Evolutionary conservation across 805 yeast species (phyloP).

Genomic region (Candida germanica): DNA sequence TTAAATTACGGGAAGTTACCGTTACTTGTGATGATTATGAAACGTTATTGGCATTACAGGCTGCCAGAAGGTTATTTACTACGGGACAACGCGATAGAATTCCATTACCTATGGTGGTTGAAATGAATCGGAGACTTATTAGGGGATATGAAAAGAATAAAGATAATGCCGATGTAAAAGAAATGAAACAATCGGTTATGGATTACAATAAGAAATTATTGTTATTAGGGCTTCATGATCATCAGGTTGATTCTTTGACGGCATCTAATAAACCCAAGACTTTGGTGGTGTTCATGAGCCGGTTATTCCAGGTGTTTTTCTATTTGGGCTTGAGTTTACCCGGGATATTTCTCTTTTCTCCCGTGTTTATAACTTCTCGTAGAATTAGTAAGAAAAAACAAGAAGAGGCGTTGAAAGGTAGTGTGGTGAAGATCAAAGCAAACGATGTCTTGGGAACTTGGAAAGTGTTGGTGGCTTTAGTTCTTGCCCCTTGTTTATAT

Average conservation of each 20-base stretch:
- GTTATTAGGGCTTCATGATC: slow-evolving; percentile 37
- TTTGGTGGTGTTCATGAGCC: slow-evolving; percentile 20
- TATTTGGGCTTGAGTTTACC: slow-evolving; percentile 36
- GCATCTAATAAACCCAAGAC: slow-evolving; percentile 19
- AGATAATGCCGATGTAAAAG: slow-evolving; percentile 32
- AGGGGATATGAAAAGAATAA: slow-evolving; percentile 34
- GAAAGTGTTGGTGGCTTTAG: slow-evolving; percentile 42
- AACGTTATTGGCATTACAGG: slow-evolving; percentile 41
- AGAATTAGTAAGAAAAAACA: slow-evolving; percentile 35
- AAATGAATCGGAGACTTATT: slow-evolving; percentile 38
- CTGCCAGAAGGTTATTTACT: slow-evolving; percentile 40
- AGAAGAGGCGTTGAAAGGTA: slow-evolving; percentile 34
- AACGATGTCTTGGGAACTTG: slow-evolving; percentile 42
- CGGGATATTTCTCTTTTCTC: slow-evolving; percentile 36
- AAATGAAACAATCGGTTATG: slow-evolving; percentile 27
- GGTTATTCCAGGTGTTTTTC: slow-evolving; percentile 26
- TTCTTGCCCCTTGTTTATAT: slow-evolving; percentile 38
- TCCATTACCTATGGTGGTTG: slow-evolving; percentile 42
- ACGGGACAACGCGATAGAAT: slow-evolving; percentile 29
- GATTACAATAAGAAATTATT: slow-evolving; percentile 31
- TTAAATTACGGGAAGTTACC: slow-evolving; percentile 37
- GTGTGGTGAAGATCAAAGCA: slow-evolving; percentile 40
- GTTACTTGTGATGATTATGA: slow-evolving; percentile 42
- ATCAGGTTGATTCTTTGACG: slow-evolving; percentile 34
- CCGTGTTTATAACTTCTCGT: slow-evolving; percentile 35